These are phyloP conservation scores for Sugiyamaella americana DNA, from an alignment of 805 yeast species.

Conservation along the genomic window DNA sequence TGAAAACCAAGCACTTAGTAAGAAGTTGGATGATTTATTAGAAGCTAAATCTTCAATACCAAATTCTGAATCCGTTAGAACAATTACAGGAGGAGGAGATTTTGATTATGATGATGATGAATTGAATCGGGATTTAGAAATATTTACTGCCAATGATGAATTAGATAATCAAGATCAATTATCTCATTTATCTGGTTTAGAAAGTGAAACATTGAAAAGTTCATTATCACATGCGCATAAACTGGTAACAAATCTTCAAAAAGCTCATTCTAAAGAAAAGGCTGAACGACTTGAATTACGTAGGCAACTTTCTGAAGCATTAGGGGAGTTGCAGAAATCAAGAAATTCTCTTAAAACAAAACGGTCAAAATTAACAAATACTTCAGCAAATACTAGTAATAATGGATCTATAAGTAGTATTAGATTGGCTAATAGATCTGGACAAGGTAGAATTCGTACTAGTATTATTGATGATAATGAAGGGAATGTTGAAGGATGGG, in stretches of 20 bases:
- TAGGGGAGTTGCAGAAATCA: conserved; percentile 23
- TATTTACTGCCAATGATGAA: conserved; percentile 10
- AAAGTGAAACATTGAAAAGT: conserved; percentile 58
- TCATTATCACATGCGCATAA: conserved; percentile 61
- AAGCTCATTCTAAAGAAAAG: conserved; percentile 41
- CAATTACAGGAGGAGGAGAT: neutral
- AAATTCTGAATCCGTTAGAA: too few relatives aligned
- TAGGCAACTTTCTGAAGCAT: conserved; percentile 24
- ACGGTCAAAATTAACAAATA: neutral
- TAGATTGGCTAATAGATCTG: neutral
- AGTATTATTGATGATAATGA: conserved; percentile 12
- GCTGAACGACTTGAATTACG: conserved; percentile 37
- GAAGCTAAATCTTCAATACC: conserved; percentile 19
- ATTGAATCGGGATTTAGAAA: conserved; percentile 11
- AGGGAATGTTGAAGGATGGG: conserved; percentile 17
- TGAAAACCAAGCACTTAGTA: conserved; percentile 22
- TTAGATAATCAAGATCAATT: conserved; percentile 25
- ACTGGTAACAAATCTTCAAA: conserved; percentile 55
- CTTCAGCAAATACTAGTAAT: neutral
- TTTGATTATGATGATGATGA: conserved; percentile 11
- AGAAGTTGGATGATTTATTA: conserved; percentile 19
- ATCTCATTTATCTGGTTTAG: conserved; percentile 37
- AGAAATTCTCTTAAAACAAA: neutral
- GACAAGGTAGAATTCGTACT: conserved; percentile 9
- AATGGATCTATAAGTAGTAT: neutral